These are phyloP conservation scores for Botryosphaeria dothidea DNA, from an alignment of 2,329 filamentous ascomycete species.

Conservation along the genomic window DNA sequence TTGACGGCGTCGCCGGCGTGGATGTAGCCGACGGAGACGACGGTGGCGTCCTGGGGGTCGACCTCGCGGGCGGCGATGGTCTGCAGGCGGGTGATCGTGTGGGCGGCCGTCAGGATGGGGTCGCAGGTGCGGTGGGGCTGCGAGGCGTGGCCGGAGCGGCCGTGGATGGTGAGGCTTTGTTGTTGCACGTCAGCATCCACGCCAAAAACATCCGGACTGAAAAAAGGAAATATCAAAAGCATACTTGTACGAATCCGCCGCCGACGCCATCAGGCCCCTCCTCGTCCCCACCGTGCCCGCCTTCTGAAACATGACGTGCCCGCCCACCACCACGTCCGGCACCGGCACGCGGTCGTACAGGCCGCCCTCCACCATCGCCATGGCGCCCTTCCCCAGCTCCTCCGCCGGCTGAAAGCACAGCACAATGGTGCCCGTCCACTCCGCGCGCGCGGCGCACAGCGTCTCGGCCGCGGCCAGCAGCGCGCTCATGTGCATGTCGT, in stretches of 20 bases:
- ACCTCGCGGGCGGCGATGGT: conserved; percentile 59
- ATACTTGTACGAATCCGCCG: conserved; percentile 42
- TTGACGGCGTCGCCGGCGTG: conserved; percentile 63
- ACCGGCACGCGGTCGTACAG: conserved; percentile 56
- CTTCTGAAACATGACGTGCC: conserved; percentile 55
- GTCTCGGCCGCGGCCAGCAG: conserved; percentile 58
- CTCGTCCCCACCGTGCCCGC: conserved; percentile 44
- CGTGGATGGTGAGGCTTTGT: conserved; percentile 54
- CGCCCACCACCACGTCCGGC: conserved; percentile 59
- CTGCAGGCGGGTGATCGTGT: conserved; percentile 59
- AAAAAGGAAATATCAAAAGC: background rate
- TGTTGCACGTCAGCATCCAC: too few relatives aligned
- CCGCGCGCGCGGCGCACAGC: conserved; percentile 45
- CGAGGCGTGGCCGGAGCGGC: conserved; percentile 60
- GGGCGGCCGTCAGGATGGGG: conserved; percentile 59
- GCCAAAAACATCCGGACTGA: too few relatives aligned
- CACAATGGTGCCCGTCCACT: conserved; percentile 65
- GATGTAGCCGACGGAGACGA: conserved; percentile 61
- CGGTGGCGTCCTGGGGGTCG: conserved; percentile 55
- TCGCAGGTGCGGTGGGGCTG: conserved; percentile 59
- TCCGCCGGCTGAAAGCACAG: conserved; percentile 69
- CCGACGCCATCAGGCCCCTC: conserved; percentile 42
- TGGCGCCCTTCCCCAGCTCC: conserved; percentile 63
- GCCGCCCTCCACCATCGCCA: conserved; percentile 62
- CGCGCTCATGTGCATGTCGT: conserved; percentile 64